These are phyloP conservation scores for Colletotrichum echinochloae DNA, from an alignment of 2,329 filamentous ascomycete species.

Conservation along the genomic window DNA sequence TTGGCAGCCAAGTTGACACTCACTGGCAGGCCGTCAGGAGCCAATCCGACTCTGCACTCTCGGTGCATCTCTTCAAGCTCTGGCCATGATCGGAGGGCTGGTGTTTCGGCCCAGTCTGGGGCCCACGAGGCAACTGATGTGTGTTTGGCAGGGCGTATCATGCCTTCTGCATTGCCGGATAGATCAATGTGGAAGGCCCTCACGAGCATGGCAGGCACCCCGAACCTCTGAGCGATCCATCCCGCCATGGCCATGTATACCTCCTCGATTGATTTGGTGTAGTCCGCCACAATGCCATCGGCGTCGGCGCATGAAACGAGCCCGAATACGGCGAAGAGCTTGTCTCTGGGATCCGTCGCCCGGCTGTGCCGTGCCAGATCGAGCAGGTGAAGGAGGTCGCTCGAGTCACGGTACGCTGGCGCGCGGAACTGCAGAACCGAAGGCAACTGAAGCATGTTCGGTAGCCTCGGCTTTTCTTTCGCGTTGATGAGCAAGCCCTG, in stretches of 20 bases:
- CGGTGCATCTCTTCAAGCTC: background rate
- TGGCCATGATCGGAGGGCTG: background rate
- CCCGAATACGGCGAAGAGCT: constrained; percentile 45
- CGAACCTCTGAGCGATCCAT: constrained; percentile 17
- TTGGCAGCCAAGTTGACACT: background rate
- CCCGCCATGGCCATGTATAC: background rate
- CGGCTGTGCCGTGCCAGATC: background rate
- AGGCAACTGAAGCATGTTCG: background rate
- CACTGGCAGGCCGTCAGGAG: background rate
- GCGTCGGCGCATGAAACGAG: constrained; percentile 42
- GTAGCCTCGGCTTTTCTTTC: background rate
- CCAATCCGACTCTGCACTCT: background rate
- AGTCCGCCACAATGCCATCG: constrained; percentile 41
- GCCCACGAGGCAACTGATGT: background rate
- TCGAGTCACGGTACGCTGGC: constrained; percentile 14
- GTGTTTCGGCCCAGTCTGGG: background rate
- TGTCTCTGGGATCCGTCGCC: constrained; percentile 45
- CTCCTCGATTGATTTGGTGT: constrained; percentile 17
- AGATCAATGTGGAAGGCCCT: background rate
- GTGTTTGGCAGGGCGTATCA: no score
- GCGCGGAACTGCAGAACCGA: constrained; percentile 1
- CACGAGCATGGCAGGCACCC: background rate
- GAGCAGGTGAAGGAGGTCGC: constrained; percentile 8
- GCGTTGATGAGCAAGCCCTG: background rate
- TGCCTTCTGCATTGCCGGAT: background rate